Percentiles rank a stretch among this genome's conserved stretches.
Conservation (phyloP, 202 grass and related monocot genomes). For the Zizania palustris region DNA sequence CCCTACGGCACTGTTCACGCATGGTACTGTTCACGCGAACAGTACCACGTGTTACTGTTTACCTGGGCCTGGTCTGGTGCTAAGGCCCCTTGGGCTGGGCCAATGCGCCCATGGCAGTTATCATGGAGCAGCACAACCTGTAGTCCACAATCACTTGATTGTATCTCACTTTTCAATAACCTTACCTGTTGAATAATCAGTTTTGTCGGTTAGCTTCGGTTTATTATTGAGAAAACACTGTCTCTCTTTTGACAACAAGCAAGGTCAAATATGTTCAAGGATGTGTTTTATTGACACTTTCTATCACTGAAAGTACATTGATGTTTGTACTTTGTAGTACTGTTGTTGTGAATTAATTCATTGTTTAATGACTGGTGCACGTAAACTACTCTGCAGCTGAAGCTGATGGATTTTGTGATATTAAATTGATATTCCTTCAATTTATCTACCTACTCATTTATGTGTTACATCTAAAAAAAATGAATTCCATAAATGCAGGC, state of each 20-base stretch:
- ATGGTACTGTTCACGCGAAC: too few relatives aligned
- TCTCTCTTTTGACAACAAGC: not conserved
- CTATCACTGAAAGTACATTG: not conserved
- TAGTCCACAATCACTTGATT: not conserved
- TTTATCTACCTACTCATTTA: conserved; percentile 30
- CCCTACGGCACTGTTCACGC: too few relatives aligned
- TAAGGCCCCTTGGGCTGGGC: too few relatives aligned
- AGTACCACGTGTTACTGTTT: too few relatives aligned
- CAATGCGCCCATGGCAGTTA: too few relatives aligned
- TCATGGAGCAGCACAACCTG: not conserved
- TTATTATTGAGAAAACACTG: not conserved
- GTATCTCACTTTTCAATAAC: not conserved
- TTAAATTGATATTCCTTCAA: conserved; percentile 19
- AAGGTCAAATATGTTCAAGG: not conserved
- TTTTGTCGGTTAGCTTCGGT: conserved; percentile 2
- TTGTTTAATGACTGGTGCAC: conserved; percentile 10
- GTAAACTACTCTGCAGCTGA: conserved; percentile 24
- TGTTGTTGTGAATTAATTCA: conserved; percentile 18
- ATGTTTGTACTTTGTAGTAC: not conserved
- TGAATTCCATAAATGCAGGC: conserved; percentile 53
- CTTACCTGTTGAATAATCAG: conserved; percentile 14
- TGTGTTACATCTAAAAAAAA: conserved; percentile 1
- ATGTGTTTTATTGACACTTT: conserved; percentile 4
- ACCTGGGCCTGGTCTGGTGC: too few relatives aligned
- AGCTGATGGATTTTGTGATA: not conserved